Conservation (phyloP, 1,284 basidiomycete species). For the Farysia itapuensis region DNA sequence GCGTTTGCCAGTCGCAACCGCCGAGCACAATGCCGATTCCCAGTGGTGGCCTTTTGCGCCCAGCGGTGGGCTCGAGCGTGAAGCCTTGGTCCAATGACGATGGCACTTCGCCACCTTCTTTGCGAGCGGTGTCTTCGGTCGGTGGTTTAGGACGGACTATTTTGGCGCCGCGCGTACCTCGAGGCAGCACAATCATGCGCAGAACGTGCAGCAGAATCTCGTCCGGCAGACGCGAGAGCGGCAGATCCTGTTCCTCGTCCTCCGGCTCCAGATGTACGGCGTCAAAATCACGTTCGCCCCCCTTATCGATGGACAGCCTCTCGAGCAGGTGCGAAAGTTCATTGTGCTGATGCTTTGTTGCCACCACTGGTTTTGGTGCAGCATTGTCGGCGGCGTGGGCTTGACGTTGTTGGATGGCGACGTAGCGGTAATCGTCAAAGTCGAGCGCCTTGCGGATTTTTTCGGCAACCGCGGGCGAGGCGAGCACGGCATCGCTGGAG, state of each 20-base stretch:
- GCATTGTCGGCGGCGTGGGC: constrained; percentile 15
- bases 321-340: constrained; percentile 32
- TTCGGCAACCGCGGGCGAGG: constrained; percentile 38
- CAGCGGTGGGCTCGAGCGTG: not conserved
- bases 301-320: constrained; percentile 14
- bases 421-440: constrained; percentile 38
- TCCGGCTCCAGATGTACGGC: constrained; percentile 23
- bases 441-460: constrained; percentile 40
- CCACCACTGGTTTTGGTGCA: not conserved
- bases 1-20: constrained; percentile 49
- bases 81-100: not conserved
- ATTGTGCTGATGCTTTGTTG: constrained; percentile 1
- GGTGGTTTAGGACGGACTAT: constrained; percentile 31
- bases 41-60: constrained; percentile 12
- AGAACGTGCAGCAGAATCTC: constrained; percentile 49
- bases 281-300: constrained; percentile 34
- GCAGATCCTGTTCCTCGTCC: constrained; percentile 40
- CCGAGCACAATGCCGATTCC: constrained; percentile 46
- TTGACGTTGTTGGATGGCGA: constrained; percentile 35
- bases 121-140: constrained; percentile 21
- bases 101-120: constrained; percentile 1
- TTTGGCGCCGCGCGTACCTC: constrained; percentile 42
- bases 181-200: constrained; percentile 28
- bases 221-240: constrained; percentile 42
- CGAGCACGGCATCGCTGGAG: constrained; percentile 18